Conservation (phyloP, 1,284 basidiomycete species). For the Cystobasidium pallidum region DNA sequence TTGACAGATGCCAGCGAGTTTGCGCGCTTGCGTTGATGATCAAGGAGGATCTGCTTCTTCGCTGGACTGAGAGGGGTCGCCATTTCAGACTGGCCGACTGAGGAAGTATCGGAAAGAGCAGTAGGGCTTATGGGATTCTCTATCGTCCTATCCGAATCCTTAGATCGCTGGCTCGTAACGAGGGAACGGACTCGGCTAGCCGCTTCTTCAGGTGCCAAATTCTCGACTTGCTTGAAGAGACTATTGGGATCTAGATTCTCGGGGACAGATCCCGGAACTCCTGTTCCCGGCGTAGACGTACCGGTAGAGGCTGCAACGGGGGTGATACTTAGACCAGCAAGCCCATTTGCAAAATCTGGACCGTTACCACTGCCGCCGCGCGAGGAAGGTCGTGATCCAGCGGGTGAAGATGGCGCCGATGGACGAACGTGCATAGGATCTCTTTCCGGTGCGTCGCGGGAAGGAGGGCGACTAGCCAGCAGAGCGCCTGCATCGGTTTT, state of each 20-base stretch:
- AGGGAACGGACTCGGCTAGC: slow-evolving; percentile 35
- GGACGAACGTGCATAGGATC: slow-evolving; percentile 41
- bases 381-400: slow-evolving; percentile 8
- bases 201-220: slow-evolving; percentile 30
- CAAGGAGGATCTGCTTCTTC: slow-evolving; percentile 6
- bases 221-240: slow-evolving; percentile 37
- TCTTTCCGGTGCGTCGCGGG: slow-evolving; percentile 42
- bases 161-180: slow-evolving; percentile 19
- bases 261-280: not conserved
- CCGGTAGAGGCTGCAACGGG: not conserved
- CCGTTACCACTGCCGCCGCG: not conserved
- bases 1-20: slow-evolving; percentile 33
- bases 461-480: slow-evolving; percentile 34
- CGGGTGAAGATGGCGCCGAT: slow-evolving; percentile 36
- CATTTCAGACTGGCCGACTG: not conserved
- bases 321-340: slow-evolving; percentile 4
- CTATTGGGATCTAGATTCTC: slow-evolving; percentile 16
- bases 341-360: slow-evolving; percentile 1
- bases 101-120: not conserved
- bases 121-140: slow-evolving; percentile 10
- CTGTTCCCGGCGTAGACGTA: not conserved
- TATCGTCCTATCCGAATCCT: slow-evolving; percentile 24
- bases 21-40: slow-evolving; percentile 13
- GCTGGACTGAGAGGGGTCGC: slow-evolving; percentile 6
- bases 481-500: slow-evolving; percentile 32